Conservation (phyloP, 2,329 filamentous ascomycete genomes). For the Paraconiothyrium brasiliense region DNA sequence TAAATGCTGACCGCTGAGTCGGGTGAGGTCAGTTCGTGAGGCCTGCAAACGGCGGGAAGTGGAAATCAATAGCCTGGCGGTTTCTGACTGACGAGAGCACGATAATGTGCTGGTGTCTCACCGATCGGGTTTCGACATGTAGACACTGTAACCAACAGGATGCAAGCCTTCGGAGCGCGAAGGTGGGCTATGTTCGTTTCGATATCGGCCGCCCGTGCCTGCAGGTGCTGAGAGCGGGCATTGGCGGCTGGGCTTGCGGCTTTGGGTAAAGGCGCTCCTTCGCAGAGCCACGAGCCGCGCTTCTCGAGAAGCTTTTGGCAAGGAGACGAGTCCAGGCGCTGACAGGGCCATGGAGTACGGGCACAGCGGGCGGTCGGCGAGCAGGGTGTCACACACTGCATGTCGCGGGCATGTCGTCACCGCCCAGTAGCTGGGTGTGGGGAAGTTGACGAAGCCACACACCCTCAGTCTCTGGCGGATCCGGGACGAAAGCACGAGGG, state of each 20-base stretch:
- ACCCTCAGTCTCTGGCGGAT: slow-evolving; percentile 12
- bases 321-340: slow-evolving; percentile 11
- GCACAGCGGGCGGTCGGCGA: neutral
- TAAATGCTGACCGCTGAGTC: neutral
- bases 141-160: slow-evolving; percentile 18
- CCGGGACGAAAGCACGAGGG: slow-evolving; percentile 16
- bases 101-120: slow-evolving; percentile 22
- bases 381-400: neutral
- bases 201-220: slow-evolving; percentile 25
- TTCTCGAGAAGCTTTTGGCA: slow-evolving; percentile 10
- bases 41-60: slow-evolving; percentile 20
- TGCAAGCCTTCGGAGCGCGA: slow-evolving; percentile 14
- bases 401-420: slow-evolving; percentile 16
- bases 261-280: slow-evolving; percentile 18
- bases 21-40: slow-evolving; percentile 14
- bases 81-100: slow-evolving; percentile 14
- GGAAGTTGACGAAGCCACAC: slow-evolving; percentile 13
- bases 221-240: slow-evolving; percentile 26
- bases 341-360: neutral
- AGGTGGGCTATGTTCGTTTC: slow-evolving; percentile 17
- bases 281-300: neutral
- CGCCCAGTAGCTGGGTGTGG: slow-evolving; percentile 16
- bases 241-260: slow-evolving; percentile 18
- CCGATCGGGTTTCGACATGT: slow-evolving; percentile 30
- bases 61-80: slow-evolving; percentile 28